Percentiles rank a stretch among this genome's conserved stretches.
Conservation (phyloP, 441 rosid species). For the Pelargonium fulgidum region DNA sequence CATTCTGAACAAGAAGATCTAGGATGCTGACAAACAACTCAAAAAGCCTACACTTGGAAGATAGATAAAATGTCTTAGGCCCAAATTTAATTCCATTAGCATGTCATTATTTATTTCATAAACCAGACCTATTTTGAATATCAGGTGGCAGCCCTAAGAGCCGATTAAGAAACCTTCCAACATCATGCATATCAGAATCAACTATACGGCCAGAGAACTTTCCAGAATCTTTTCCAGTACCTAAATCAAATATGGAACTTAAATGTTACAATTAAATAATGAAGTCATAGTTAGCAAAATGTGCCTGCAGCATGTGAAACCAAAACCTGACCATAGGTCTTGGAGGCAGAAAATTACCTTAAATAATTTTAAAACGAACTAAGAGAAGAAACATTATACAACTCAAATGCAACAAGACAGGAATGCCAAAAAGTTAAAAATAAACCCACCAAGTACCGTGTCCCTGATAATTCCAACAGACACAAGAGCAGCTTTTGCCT, state of each 20-base stretch:
- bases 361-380: background rate
- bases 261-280: background rate
- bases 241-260: conserved; percentile 33
- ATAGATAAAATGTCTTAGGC: conserved; percentile 18
- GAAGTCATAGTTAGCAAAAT: conserved; percentile 2
- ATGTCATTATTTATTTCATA: conserved; percentile 18
- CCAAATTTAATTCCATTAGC: conserved; percentile 12
- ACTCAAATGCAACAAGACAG: background rate
- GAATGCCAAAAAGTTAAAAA: conserved; percentile 7
- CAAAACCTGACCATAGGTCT: conserved; percentile 6
- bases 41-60: conserved; percentile 57
- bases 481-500: conserved; percentile 95
- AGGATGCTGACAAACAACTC: conserved; percentile 86
- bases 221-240: conserved; percentile 72
- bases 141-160: conserved; percentile 95
- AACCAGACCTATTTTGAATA: conserved; percentile 73
- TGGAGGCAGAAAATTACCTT: background rate
- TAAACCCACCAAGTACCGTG: conserved; percentile 54
- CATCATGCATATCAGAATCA: conserved; percentile 99
- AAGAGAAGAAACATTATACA: background rate
- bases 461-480: conserved; percentile 99
- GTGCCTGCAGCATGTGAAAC: conserved; percentile 5
- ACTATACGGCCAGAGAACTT: conserved; percentile 86
- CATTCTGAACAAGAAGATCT: conserved; percentile 88
- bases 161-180: conserved; percentile 93